A percentile compares a stretch with the other conserved stretches of the same genome.
These are phyloP conservation scores for Knufia fluminis DNA, from an alignment of 2,329 filamentous ascomycete species.

Conservation along the genomic window DNA sequence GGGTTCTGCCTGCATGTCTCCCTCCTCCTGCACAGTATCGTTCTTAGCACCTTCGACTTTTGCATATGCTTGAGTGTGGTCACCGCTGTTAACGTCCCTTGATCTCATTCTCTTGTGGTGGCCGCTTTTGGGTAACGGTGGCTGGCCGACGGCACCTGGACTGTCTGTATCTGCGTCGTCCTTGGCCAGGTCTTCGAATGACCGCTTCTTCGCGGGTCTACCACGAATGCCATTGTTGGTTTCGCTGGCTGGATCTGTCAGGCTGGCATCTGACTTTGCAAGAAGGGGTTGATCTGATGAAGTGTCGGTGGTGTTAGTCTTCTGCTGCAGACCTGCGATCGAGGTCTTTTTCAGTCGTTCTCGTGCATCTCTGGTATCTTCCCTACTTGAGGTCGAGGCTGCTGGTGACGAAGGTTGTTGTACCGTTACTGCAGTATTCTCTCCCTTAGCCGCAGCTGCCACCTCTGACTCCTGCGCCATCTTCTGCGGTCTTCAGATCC, in stretches of 20 bases:
- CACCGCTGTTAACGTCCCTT: conserved; percentile 23
- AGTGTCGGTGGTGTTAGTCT: conserved; percentile 6
- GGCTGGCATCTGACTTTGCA: conserved; percentile 23
- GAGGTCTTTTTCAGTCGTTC: conserved; percentile 54
- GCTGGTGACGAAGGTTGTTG: conserved; percentile 29
- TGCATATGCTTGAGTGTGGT: conserved; percentile 12
- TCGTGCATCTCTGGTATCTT: conserved; percentile 49
- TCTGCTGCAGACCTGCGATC: conserved; percentile 37
- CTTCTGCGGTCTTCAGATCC: background rate
- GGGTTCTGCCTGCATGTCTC: conserved; percentile 14
- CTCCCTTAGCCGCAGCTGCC: conserved; percentile 3
- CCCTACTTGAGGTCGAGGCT: conserved; percentile 7
- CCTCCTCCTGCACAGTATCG: conserved; percentile 13
- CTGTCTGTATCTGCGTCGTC: conserved; percentile 23
- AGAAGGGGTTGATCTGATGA: conserved; percentile 23
- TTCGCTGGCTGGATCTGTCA: conserved; percentile 22
- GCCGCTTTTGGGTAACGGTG: conserved; percentile 18
- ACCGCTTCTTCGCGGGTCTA: conserved; percentile 32
- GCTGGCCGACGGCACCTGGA: conserved; percentile 17
- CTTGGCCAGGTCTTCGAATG: conserved; percentile 33
- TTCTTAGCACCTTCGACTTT: conserved; percentile 16
- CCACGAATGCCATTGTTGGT: conserved; percentile 26
- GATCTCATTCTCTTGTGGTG: conserved; percentile 29
- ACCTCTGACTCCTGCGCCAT: conserved; percentile 7
- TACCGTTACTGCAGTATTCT: conserved; percentile 20